Base-by-base conservation (phyloP, 768 basidiomycete genomes). In the Krasilnikovozyma curviuscula region DNA sequence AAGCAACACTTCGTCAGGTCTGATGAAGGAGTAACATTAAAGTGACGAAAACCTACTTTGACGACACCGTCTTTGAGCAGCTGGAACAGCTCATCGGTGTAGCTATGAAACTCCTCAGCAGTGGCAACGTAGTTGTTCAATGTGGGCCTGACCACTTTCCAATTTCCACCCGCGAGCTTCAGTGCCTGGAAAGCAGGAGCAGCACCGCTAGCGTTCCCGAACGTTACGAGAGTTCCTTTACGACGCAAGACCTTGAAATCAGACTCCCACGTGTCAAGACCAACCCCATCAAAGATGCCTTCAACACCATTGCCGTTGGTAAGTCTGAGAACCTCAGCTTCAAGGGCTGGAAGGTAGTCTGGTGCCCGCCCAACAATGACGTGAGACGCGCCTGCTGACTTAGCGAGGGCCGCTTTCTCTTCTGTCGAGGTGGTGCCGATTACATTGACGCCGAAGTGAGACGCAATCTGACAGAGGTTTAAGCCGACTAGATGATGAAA, bases 251-350 rank as follows among this genome's bases (percentile, higher is more conserved):
- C 53, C 52, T 34, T 13, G 27, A 54, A 55, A 48, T 58, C 52
- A 16, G 48, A 25, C 1, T 70, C 81, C 49, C 65, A 89, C 74
- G 88, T 95, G 62, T 85, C 82, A 68, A 83, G 89, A 1, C 91
- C 91, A n/a, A 98, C 85, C 25, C 91, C 91, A 58, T 98, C 91
- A 58, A 80, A 91, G 21, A 85, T 73, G 14, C 76, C 89, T 53
- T 91, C 74, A 5, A 86, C 64, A 24, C 66, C 66, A 18, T 63
- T 53, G 12, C 63, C 64, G 2, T 57, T 61, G 8, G 63, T 61
- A 46, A 85, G 64, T 56, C 81, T 76, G 46, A 78, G 61, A 14
- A 83, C 81, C 38, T 77, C 71, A 54, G 78, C 60, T 10, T 83
- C 78, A 0, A 79, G 79, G 51, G 83, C 72, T 58, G n/a, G n/a